Conservation (phyloP, 257 asterid species). For the Jaltomata sinuosa region DNA sequence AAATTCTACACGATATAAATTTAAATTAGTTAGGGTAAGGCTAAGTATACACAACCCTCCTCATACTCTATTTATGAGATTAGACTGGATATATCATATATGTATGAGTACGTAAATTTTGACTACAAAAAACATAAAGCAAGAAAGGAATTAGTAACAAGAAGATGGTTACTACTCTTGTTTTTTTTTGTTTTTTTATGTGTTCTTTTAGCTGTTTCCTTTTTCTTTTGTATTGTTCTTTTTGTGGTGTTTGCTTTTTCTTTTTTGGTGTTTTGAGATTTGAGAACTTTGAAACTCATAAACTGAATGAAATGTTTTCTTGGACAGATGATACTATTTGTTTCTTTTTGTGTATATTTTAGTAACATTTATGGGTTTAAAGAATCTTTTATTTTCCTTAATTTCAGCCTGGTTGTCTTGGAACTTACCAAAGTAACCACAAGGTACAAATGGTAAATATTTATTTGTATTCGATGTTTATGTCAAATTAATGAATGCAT, state of each 20-base stretch:
- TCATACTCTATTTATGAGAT: no score
- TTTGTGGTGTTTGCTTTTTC: not conserved
- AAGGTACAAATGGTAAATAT: not conserved
- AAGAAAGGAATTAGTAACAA: not conserved
- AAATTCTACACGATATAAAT: no score
- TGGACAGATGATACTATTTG: not conserved
- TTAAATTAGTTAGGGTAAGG: no score
- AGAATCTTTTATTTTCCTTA: not conserved
- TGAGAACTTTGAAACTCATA: not conserved
- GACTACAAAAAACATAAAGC: not conserved
- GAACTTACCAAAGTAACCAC: not conserved
- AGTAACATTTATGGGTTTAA: not conserved
- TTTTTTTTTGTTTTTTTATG: not conserved
- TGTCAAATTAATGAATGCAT: not conserved
- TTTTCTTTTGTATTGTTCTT: not conserved
- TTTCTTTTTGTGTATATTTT: not conserved
- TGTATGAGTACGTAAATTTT: no score
- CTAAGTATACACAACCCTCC: no score
- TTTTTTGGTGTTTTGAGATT: not conserved
- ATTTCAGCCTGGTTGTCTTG: not conserved
- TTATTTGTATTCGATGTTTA: not conserved
- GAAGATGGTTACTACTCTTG: not conserved
- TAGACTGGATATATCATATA: no score
- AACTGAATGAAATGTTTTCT: conserved; percentile 7
- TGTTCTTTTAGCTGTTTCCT: not conserved